Percentiles rank a stretch among this genome's conserved stretches.
Evolutionary conservation across 176 grass and related monocot species (phyloP).

Genomic region (Oryza glumipatula): DNA sequence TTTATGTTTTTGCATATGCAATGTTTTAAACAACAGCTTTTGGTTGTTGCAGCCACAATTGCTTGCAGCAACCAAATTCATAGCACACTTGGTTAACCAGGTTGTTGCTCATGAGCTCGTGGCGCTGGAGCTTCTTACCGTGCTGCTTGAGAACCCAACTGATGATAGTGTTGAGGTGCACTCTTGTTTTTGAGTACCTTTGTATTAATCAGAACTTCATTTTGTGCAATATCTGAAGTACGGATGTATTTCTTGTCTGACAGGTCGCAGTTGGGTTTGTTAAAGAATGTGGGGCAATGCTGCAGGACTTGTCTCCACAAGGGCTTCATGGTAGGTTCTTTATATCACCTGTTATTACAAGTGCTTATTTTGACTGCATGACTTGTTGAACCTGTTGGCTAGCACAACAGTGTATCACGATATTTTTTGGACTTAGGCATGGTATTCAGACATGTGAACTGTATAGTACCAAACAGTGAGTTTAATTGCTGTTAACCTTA

Average conservation of each 20-base stretch:
- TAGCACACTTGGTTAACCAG: conserved; percentile 98
- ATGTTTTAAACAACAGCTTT: not conserved
- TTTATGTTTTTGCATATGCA: no score
- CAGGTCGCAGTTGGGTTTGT: conserved; percentile 94
- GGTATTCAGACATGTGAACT: not conserved
- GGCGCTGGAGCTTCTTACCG: conserved; percentile 85
- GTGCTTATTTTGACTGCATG: conserved; percentile 8
- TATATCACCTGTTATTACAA: not conserved
- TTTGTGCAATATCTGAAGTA: conserved; percentile 27
- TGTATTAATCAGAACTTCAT: not conserved
- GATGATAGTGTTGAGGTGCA: conserved; percentile 94
- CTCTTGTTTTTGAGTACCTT: conserved; percentile 22
- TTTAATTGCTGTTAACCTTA: not conserved
- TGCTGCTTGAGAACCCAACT: conserved; percentile 89
- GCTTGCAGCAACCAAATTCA: conserved; percentile 91
- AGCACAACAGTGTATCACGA: not conserved
- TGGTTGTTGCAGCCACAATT: conserved; percentile 81
- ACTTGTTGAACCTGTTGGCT: not conserved
- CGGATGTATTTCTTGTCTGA: conserved; percentile 6
- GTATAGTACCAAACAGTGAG: not conserved
- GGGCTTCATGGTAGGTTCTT: conserved; percentile 84
- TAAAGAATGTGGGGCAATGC: conserved; percentile 90
- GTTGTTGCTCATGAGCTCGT: conserved; percentile 84
- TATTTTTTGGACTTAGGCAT: not conserved
- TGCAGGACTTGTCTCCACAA: conserved; percentile 80